These are phyloP conservation scores for Ajuga reptans DNA, from an alignment of 305 asterid species.

Conservation along the genomic window DNA sequence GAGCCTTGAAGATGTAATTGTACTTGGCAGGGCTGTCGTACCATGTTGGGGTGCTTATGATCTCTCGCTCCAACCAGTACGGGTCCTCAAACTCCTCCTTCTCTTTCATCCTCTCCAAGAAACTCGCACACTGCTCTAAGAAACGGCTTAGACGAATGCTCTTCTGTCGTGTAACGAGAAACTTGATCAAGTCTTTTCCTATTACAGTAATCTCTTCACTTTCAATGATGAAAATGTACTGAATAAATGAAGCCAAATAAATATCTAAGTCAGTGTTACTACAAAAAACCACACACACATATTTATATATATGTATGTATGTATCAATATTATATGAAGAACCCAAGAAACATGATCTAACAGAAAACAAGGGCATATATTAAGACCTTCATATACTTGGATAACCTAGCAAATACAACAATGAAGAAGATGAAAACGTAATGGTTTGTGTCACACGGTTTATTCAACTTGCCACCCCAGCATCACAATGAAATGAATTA, in stretches of 20 bases:
- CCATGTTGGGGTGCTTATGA: slow-evolving; percentile 46
- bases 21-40: slow-evolving; percentile 56
- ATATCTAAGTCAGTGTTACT: background rate
- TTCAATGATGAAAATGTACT: slow-evolving; percentile 61
- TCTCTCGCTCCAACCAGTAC: slow-evolving; percentile 47
- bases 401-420: background rate
- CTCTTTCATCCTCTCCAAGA: slow-evolving; percentile 30
- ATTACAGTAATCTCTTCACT: slow-evolving; percentile 51
- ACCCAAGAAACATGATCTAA: background rate
- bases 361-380: background rate
- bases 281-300: background rate
- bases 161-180: slow-evolving; percentile 39
- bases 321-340: background rate
- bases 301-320: background rate
- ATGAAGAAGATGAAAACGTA: too few species aligned
- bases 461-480: background rate
- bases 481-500: background rate
- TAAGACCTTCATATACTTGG: too few species aligned
- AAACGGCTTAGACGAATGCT: slow-evolving; percentile 53
- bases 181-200: slow-evolving; percentile 43
- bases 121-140: slow-evolving; percentile 29
- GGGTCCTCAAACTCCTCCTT: slow-evolving; percentile 34
- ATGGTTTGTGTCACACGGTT: background rate
- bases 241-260: slow-evolving; percentile 25
- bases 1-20: slow-evolving; percentile 21